Evolutionary conservation across 2,329 filamentous ascomycete species (phyloP).

Genomic region (Plectosphaerella sp.): DNA sequence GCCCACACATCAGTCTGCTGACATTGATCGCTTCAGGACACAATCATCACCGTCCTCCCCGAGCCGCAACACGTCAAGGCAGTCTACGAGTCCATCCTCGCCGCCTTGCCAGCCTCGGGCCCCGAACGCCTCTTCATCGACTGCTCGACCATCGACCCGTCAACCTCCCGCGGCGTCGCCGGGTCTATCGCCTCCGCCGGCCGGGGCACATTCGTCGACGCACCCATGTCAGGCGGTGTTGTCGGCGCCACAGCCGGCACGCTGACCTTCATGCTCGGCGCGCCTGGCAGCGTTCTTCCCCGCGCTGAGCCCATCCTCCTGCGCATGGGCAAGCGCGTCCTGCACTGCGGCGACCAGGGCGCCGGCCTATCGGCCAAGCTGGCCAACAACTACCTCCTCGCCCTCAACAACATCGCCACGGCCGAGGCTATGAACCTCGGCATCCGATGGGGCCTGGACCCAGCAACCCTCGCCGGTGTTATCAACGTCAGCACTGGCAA

Average conservation of each 20-base stretch:
- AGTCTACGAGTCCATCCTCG: conserved; percentile 75
- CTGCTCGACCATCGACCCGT: conserved; percentile 92
- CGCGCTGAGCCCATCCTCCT: conserved; percentile 65
- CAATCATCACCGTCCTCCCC: conserved; percentile 82
- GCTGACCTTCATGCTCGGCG: conserved; percentile 93
- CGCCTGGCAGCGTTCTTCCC: conserved; percentile 54
- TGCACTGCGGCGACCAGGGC: conserved; percentile 82
- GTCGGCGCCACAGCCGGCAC: conserved; percentile 85
- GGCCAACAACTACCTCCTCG: conserved; percentile 94
- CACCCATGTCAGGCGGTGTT: conserved; percentile 94
- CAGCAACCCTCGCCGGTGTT: conserved; percentile 68
- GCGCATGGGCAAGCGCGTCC: conserved; percentile 79
- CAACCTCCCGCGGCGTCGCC: conserved; percentile 75
- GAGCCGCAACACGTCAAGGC: conserved; percentile 82
- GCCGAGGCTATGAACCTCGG: conserved; percentile 64
- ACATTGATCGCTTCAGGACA: conserved; percentile 54
- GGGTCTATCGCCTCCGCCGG: conserved; percentile 58
- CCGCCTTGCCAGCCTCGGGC: conserved; percentile 40
- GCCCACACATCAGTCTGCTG: background rate
- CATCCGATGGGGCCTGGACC: conserved; percentile 56
- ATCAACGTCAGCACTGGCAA: conserved; percentile 92
- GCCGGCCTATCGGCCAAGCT: conserved; percentile 87
- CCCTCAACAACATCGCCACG: conserved; percentile 80
- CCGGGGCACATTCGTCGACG: conserved; percentile 80
- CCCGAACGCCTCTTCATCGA: conserved; percentile 81